Percentiles rank a stretch among this genome's conserved stretches.
Evolutionary conservation across 2,329 filamentous ascomycete species (phyloP).

Genomic region (Huntiella omanensis): DNA sequence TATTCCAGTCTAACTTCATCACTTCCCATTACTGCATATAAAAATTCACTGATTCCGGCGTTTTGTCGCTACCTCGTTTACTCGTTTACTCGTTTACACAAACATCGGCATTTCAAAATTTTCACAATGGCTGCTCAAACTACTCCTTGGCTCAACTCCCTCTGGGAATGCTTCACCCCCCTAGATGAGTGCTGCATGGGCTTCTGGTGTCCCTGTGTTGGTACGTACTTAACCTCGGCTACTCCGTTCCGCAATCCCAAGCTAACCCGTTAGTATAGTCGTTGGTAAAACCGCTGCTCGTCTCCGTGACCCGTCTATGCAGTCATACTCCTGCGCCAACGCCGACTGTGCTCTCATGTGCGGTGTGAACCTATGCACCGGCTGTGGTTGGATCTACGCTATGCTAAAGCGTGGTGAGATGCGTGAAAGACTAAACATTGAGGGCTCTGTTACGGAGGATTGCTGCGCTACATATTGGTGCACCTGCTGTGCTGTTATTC

Average conservation of each 20-base stretch:
- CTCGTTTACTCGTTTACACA: too few relatives aligned
- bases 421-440: conserved; percentile 32
- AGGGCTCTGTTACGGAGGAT: conserved; percentile 28
- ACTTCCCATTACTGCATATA: not conserved
- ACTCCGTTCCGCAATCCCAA: too few relatives aligned
- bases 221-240: conserved; percentile 18
- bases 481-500: conserved; percentile 35
- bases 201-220: conserved; percentile 24
- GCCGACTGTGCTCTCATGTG: conserved; percentile 24
- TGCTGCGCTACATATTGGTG: conserved; percentile 36
- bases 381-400: conserved; percentile 27
- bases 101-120: too few relatives aligned
- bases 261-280: conserved; percentile 16
- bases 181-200: conserved; percentile 22
- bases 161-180: conserved; percentile 23
- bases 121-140: too few relatives aligned
- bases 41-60: too few relatives aligned
- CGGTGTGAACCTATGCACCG: conserved; percentile 21
- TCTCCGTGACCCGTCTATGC: conserved; percentile 24
- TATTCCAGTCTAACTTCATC: not conserved
- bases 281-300: conserved; percentile 26
- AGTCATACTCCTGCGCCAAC: conserved; percentile 21
- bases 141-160: conserved; percentile 18
- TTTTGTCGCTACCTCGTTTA: too few relatives aligned
- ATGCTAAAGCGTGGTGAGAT: conserved; percentile 36